Percentiles rank a stretch among this genome's conserved stretches.
Conservation (phyloP, 2,329 filamentous ascomycete genomes). For the Ceratocystis diversiconidia region DNA sequence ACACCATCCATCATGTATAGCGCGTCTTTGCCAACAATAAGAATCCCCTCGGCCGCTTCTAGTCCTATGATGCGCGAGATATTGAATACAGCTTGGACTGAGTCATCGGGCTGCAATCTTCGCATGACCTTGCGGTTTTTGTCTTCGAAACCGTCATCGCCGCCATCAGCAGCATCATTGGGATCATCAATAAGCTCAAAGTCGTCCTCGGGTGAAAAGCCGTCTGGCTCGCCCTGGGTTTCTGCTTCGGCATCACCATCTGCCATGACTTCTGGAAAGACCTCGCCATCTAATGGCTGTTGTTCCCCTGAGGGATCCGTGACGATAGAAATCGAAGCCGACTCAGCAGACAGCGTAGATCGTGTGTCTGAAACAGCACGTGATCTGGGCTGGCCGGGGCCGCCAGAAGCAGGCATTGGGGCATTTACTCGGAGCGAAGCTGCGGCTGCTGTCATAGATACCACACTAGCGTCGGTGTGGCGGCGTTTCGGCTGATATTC, state of each 20-base stretch:
- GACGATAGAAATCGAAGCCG: conserved; percentile 15
- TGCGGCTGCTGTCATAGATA: conserved; percentile 20
- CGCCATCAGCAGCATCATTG: conserved; percentile 60
- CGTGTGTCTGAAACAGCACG: conserved; percentile 14
- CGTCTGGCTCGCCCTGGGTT: neutral
- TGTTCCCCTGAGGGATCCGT: conserved; percentile 12
- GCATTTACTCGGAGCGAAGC: conserved; percentile 27
- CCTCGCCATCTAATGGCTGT: conserved; percentile 10
- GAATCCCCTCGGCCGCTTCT: conserved; percentile 81
- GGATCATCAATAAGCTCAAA: conserved; percentile 95
- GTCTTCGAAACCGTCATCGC: conserved; percentile 67
- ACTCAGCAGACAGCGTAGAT: conserved; percentile 15
- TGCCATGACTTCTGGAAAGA: conserved; percentile 8
- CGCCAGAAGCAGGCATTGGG: conserved; percentile 14
- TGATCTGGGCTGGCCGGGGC: conserved; percentile 9
- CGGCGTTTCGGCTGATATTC: conserved; percentile 77
- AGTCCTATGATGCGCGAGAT: conserved; percentile 87
- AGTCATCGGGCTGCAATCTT: conserved; percentile 75
- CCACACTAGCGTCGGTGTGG: conserved; percentile 29
- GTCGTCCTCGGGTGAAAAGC: conserved; percentile 55
- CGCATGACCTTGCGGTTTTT: conserved; percentile 98
- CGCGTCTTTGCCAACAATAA: conserved; percentile 83
- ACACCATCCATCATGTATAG: conserved; percentile 94
- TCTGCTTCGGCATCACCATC: neutral
- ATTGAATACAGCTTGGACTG: conserved; percentile 89